phyloP scores from a whole-genome alignment of 805 yeast genomes.

The Candida incommunis region DNA sequence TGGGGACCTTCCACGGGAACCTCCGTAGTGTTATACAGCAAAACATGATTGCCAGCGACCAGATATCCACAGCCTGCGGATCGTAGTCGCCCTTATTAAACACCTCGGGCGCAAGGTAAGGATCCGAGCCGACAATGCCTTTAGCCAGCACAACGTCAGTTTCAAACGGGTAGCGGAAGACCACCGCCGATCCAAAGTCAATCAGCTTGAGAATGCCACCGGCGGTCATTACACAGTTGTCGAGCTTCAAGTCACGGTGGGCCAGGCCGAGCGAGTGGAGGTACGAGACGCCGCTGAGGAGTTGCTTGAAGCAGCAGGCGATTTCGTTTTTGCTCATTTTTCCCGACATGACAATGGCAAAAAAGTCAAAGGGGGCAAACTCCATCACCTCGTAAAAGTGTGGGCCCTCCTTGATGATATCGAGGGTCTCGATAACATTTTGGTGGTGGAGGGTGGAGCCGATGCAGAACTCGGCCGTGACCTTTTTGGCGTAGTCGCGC shows the following conservation, averaged over 20 bases:
- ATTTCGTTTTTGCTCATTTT: slow-evolving; percentile 57
- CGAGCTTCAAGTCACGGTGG: slow-evolving; percentile 84
- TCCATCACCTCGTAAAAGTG: slow-evolving; percentile 76
- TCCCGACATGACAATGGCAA: slow-evolving; percentile 85
- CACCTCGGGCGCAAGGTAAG: slow-evolving; percentile 90
- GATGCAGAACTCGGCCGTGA: slow-evolving; percentile 67
- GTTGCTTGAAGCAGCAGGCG: slow-evolving; percentile 72
- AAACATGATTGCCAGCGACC: slow-evolving; percentile 88
- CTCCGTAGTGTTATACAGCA: slow-evolving; percentile 80
- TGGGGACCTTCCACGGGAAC: slow-evolving; percentile 96
- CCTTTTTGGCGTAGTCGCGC: slow-evolving; percentile 60
- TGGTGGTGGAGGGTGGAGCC: slow-evolving; percentile 69
- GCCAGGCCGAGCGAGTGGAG: slow-evolving; percentile 76
- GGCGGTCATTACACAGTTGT: slow-evolving; percentile 73
- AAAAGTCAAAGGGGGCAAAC: slow-evolving; percentile 82
- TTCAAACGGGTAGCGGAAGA: slow-evolving; percentile 55
- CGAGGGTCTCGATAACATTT: slow-evolving; percentile 70
- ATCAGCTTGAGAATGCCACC: slow-evolving; percentile 72
- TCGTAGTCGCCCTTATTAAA: slow-evolving; percentile 48
- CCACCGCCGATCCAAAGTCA: slow-evolving; percentile 88
- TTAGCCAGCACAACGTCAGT: slow-evolving; percentile 46
- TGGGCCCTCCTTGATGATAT: slow-evolving; percentile 55
- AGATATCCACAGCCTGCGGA: slow-evolving; percentile 76
- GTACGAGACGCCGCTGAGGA: slow-evolving; percentile 59
- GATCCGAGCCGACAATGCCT: slow-evolving; percentile 93